Evolutionary conservation across 371 early-diverging fungal genomes (phyloP), one percentile per base, ranked within the genome.

Genomic region (Mortierella polycephala): DNA sequence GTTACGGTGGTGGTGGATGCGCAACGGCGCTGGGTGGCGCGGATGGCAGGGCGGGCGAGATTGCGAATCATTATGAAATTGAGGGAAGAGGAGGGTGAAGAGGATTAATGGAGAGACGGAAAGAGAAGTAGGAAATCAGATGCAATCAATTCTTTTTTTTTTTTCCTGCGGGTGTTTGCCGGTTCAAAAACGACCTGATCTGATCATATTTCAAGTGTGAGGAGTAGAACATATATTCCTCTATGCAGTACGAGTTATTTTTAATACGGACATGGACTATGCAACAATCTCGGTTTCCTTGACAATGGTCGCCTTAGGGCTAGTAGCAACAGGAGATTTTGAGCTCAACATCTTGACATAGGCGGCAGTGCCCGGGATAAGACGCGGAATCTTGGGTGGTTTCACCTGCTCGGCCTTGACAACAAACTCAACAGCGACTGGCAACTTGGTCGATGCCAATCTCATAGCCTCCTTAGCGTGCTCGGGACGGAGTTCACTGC

Each of bases 381-480:
- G 63, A 11, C 71, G 71, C n/a, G 64, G 67, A 50, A 71, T 45
- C 71, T 76, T 76, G 55, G 76, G 67, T 23, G 88, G 87, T 64
- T 87, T 87, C 49, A 85, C 64, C 60, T 84, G 86, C 23, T 87
- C 86, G 66, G 87, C 71, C 60, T 71, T 70, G 61, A 67, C 88
- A 41, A 94, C 92, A 82, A 94, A 88, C 79, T 93, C 93, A 4
- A 88, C 88, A 53, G 89, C 88, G 59, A 93, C 92, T 51, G 94
- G 94, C 51, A 94, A 63, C 79, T 90, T 92, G 69, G 90, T 82
- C 7, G 89, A 83, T 5, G 88, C 93, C 44, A 91, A 83, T 18
- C 93, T 87, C 72, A 94, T 75, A 10, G 94, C 91, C 69, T 93
- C 93, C 81, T 93, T 93, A 46, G 94, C 95, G 58, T 94, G 86